These are phyloP conservation scores for Phytopythium oedochilum DNA, from an alignment of 352 stramenopile species.

Conservation along the genomic window DNA sequence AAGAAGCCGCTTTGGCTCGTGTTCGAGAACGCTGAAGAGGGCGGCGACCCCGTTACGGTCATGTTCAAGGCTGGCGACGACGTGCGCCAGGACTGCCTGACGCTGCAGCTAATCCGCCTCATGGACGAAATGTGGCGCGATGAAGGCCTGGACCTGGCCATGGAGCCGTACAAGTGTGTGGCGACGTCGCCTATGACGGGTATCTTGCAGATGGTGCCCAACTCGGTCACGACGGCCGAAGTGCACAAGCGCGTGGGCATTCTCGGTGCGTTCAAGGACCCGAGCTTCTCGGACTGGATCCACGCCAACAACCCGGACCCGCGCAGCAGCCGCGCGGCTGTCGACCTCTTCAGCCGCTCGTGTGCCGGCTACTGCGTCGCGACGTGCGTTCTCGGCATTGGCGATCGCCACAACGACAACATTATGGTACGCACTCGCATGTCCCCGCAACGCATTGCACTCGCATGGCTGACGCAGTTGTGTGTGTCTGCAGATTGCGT, in stretches of 20 bases:
- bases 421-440: constrained; percentile 83
- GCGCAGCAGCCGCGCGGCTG: constrained; percentile 49
- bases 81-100: constrained; percentile 94
- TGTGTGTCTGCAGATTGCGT: constrained; percentile 41
- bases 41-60: constrained; percentile 73
- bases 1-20: constrained; percentile 88
- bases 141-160: constrained; percentile 87
- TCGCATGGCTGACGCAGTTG: neutral
- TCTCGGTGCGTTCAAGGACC: constrained; percentile 80
- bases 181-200: constrained; percentile 88
- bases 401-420: constrained; percentile 95
- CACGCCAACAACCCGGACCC: constrained; percentile 69
- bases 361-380: constrained; percentile 92
- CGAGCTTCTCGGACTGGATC: constrained; percentile 85
- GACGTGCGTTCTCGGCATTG: constrained; percentile 93
- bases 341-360: constrained; percentile 87
- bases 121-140: constrained; percentile 94
- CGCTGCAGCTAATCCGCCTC: constrained; percentile 88
- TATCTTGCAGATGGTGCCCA: constrained; percentile 90
- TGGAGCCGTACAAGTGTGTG: constrained; percentile 91
- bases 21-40: constrained; percentile 85
- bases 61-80: constrained; percentile 95
- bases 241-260: constrained; percentile 85
- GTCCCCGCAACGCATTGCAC: too few species aligned
- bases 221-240: constrained; percentile 93